A percentile compares a stretch with the other conserved stretches of the same genome.
Conservation (phyloP, 1,284 basidiomycete species). For the Bjerkandera adusta region DNA sequence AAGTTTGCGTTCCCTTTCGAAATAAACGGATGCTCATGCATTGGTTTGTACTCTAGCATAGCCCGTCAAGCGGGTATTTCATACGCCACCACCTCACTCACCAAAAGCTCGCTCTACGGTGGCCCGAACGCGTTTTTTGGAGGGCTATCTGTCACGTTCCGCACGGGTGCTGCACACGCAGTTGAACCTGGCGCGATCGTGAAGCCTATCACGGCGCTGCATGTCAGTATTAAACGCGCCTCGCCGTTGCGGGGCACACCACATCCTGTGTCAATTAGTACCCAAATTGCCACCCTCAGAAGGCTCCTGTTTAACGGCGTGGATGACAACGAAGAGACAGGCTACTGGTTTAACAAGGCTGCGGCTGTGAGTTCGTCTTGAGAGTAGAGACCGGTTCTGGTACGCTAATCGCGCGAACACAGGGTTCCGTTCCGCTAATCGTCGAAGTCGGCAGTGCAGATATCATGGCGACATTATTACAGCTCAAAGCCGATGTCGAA, state of each 20-base stretch:
- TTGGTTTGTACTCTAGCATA: constrained; percentile 40
- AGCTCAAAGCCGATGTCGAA: constrained; percentile 74
- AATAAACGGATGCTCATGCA: too few species aligned
- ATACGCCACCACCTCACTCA: constrained; percentile 27
- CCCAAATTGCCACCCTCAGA: constrained; percentile 53
- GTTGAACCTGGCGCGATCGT: constrained; percentile 70
- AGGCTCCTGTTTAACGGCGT: constrained; percentile 48
- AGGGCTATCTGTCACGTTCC: constrained; percentile 57
- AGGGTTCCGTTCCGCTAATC: constrained; percentile 57
- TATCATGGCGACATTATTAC: constrained; percentile 72
- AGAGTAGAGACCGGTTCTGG: constrained; percentile 24
- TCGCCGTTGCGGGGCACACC: constrained; percentile 40
- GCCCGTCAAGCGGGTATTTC: constrained; percentile 63
- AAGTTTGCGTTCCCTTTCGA: constrained; percentile 14
- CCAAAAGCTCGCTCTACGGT: constrained; percentile 55
- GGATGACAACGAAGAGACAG: constrained; percentile 34
- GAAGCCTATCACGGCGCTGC: constrained; percentile 68
- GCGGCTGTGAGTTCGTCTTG: constrained; percentile 45
- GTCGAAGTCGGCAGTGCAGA: constrained; percentile 72
- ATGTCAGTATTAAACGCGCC: constrained; percentile 55
- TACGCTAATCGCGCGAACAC: background rate
- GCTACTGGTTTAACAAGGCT: constrained; percentile 57
- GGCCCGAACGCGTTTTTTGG: constrained; percentile 51
- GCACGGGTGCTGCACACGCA: constrained; percentile 57
- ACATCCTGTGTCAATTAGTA: constrained; percentile 40